Evolutionary conservation across 2,329 filamentous ascomycete species (phyloP).

Genomic region (Sclerotinia minor): DNA sequence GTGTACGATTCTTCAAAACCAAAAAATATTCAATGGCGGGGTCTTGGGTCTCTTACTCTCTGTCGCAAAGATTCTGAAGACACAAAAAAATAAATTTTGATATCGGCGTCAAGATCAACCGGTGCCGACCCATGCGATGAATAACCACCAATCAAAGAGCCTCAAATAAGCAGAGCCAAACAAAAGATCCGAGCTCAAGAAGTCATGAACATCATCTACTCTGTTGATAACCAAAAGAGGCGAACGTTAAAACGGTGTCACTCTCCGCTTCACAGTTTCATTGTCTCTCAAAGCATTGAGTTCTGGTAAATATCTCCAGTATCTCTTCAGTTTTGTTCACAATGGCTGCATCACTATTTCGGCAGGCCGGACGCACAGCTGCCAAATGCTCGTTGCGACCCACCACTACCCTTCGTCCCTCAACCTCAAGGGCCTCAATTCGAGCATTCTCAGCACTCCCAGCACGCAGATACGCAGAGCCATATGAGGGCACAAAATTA

Average conservation of each 20-base stretch:
- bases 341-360: constrained; percentile 73
- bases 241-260: constrained; percentile 14
- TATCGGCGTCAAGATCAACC: constrained; percentile 23
- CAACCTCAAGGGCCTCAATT: constrained; percentile 44
- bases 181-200: constrained; percentile 23
- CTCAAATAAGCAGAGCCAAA: constrained; percentile 20
- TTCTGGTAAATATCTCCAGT: constrained; percentile 33
- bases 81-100: constrained; percentile 26
- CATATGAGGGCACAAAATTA: constrained; percentile 51
- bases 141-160: constrained; percentile 1
- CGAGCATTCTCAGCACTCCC: constrained; percentile 67
- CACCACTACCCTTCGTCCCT: constrained; percentile 38
- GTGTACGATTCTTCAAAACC: constrained; percentile 27
- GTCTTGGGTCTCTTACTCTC: constrained; percentile 2
- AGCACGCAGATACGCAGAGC: constrained; percentile 62
- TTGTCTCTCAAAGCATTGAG: constrained; percentile 33
- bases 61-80: constrained; percentile 22
- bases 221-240: constrained; percentile 25
- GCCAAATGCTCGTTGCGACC: constrained; percentile 62
- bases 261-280: constrained; percentile 28
- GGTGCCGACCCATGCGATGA: constrained; percentile 16
- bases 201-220: constrained; percentile 33
- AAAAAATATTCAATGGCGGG: constrained; percentile 33
- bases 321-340: constrained; percentile 40
- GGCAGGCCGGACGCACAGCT: constrained; percentile 70